Evolutionary conservation across 495 filamentous ascomycete species (phyloP).

Genomic region (Neurospora sp.): DNA sequence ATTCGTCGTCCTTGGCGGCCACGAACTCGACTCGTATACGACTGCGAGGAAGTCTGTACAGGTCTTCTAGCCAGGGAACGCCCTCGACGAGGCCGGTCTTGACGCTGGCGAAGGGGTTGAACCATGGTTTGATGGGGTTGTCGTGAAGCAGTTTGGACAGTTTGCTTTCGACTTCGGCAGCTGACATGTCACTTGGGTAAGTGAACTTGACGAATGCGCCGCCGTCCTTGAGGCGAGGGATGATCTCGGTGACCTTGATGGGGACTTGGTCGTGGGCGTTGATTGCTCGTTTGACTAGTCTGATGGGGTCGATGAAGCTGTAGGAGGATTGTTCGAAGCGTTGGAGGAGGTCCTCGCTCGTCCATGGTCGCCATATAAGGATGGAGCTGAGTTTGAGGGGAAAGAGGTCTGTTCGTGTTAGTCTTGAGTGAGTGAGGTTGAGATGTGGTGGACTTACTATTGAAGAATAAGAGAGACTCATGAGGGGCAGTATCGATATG

Average conservation of each 20-base stretch:
- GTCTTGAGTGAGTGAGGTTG: not conserved
- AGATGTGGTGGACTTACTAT: not conserved
- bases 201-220: conserved; percentile 88
- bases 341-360: conserved; percentile 48
- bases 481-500: not conserved
- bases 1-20: conserved; percentile 47
- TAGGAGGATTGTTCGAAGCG: conserved; percentile 48
- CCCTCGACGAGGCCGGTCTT: conserved; percentile 63
- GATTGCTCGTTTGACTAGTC: conserved; percentile 52
- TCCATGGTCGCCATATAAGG: conserved; percentile 48
- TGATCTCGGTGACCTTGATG: conserved; percentile 65
- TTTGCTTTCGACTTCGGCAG: conserved; percentile 47
- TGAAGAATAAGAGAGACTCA: not conserved
- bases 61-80: conserved; percentile 89
- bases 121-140: conserved; percentile 76
- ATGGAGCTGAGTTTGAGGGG: conserved; percentile 66
- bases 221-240: conserved; percentile 81
- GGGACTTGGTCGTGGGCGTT: conserved; percentile 36
- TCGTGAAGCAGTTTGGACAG: conserved; percentile 45
- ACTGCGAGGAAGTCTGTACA: conserved; percentile 69
- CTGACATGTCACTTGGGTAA: conserved; percentile 41
- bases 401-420: conserved; percentile 39
- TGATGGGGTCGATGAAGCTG: conserved; percentile 52
- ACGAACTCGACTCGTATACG: conserved; percentile 78
- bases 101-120: conserved; percentile 69